Base-by-base conservation (phyloP, 148 eudicot genomes). In the Vaccinium corymbosum region DNA sequence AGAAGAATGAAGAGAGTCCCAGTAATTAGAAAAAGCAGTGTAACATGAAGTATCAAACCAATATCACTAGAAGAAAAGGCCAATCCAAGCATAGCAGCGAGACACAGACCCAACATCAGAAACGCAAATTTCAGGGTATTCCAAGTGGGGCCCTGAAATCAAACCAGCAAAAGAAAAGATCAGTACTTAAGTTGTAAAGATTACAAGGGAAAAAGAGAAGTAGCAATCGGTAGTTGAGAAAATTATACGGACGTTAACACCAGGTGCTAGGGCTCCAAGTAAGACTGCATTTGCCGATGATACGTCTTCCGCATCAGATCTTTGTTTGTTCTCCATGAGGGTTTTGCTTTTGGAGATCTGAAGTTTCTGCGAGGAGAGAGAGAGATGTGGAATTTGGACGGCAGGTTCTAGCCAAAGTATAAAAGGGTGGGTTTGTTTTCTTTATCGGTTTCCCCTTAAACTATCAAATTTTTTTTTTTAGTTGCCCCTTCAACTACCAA, bases 211-310 rank as follows among this genome's bases (percentile, higher is more conserved):
- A 76, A 49, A 20, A 8, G 10, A 49, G 59, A 2, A 29, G 19
- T 38, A 42, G 46, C 46, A 25, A 77, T 29, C 8, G 35, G 32
- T 49, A 10, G 51, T 9, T 52, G 49, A 76, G 46, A 48, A 52
- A 81, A 72, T 14, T 68, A 55, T 70, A 89, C 91, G 35, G 66
- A 95, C 98, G 84, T 95, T 95, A 85, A 95, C 98, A 48, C 98
- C 98, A 82, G 98, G 94, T 57, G 97, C 98, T 80, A 95, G 81
- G 52, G 95, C 98, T 50, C 98, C 98, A 27, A 91, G 86, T 62
- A 95, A 78, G 15, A 95, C 93, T 68, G 98, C 98, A 81, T 93
- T 81, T 19, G 96, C 92, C 76, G 98, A 85, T 9, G 98, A 95
- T 27, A 89, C 84, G 55, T 88, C 86, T 79, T 89, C 86, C 46